Percentiles rank a stretch among this genome's conserved stretches.
Conservation (phyloP, 331 rosid species). For the Rosa hybrid region DNA sequence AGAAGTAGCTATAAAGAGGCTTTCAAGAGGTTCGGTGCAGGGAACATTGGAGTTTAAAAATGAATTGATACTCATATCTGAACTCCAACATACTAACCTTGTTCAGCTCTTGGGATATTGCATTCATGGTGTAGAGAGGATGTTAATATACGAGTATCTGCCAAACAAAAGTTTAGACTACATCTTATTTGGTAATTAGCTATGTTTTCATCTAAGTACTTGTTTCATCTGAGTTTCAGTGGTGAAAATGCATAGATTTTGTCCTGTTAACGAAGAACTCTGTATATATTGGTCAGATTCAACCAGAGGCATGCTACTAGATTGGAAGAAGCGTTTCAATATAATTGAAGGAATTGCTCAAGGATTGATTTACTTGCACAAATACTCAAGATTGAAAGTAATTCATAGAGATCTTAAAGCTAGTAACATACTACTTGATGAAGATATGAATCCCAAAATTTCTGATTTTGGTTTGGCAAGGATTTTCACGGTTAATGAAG, state of each 20-base stretch:
- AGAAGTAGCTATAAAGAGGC: constrained; percentile 19
- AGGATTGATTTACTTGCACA: constrained; percentile 23
- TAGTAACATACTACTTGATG: constrained; percentile 24
- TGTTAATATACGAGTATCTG: constrained; percentile 13
- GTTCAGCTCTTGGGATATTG: constrained; percentile 19
- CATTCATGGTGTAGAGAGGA: constrained; percentile 18
- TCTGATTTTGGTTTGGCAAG: constrained; percentile 26
- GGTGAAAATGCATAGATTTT: neutral
- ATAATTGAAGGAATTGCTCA: constrained; percentile 20
- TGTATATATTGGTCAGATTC: constrained; percentile 1
- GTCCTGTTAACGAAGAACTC: neutral
- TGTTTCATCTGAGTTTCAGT: neutral
- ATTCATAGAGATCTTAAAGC: constrained; percentile 24
- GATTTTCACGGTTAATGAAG: constrained; percentile 13
- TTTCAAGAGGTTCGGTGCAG: constrained; percentile 14
- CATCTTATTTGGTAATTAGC: constrained; percentile 10
- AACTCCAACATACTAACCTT: constrained; percentile 21
- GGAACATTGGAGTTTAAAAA: constrained; percentile 8
- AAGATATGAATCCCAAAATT: constrained; percentile 21
- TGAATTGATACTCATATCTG: constrained; percentile 20
- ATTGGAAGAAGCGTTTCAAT: constrained; percentile 20
- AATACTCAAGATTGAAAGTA: constrained; percentile 22
- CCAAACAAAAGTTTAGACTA: constrained; percentile 17
- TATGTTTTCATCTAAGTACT: neutral
- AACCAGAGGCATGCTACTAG: constrained; percentile 12